These are phyloP conservation scores for Collybia sordida DNA, from an alignment of 768 basidiomycete genomes.

Conservation along the genomic window DNA sequence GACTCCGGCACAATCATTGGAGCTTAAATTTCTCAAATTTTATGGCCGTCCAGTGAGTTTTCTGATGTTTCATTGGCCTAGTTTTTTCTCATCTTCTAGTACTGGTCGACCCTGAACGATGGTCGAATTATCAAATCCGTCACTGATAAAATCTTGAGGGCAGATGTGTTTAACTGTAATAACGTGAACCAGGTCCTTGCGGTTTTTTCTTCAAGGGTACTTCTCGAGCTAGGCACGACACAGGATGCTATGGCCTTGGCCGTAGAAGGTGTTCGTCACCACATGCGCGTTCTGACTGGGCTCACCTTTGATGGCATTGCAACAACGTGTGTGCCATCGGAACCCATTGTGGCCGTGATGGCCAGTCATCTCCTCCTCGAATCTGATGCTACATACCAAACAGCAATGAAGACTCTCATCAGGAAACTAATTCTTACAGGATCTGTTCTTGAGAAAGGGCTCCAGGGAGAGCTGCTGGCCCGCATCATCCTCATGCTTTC, in stretches of 20 bases:
- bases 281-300: background rate
- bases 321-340: background rate
- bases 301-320: background rate
- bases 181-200: background rate
- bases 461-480: background rate
- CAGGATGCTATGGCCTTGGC: background rate
- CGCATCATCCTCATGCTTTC: background rate
- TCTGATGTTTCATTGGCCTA: background rate
- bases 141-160: background rate
- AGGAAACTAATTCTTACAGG: background rate
- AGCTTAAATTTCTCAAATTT: background rate
- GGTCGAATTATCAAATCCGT: background rate
- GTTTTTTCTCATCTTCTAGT: background rate
- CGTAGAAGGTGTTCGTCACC: background rate
- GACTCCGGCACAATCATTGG: background rate
- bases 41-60: background rate
- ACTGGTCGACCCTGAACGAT: background rate
- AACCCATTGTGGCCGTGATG: background rate
- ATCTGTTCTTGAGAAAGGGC: background rate
- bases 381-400: background rate
- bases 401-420: background rate
- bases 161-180: background rate
- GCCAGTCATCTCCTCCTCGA: background rate
- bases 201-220: background rate
- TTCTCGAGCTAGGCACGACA: background rate